Percentiles rank a stretch among this genome's conserved stretches.
Conservation (phyloP, 75 land plant genomes). For the Chamaecyparis obtusa region DNA sequence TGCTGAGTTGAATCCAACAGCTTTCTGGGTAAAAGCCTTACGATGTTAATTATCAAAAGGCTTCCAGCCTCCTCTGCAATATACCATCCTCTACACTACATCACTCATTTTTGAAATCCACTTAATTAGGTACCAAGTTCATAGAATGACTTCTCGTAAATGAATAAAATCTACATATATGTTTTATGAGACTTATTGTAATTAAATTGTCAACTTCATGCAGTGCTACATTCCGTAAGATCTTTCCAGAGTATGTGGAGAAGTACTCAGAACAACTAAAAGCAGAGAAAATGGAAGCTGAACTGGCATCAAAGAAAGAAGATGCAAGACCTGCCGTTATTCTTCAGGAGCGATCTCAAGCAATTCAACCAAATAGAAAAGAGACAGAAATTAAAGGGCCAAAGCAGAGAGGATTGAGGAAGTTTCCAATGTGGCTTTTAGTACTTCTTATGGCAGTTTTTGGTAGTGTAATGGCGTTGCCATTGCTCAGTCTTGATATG, state of each 20-base stretch:
- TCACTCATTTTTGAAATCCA: no score
- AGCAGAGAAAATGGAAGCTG: constrained; percentile 29
- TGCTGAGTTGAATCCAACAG: no score
- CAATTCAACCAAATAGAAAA: background rate
- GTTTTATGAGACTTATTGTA: background rate
- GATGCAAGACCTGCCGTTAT: constrained; percentile 1
- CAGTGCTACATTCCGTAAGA: constrained; percentile 74
- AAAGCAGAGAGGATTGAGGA: constrained; percentile 30
- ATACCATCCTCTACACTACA: background rate
- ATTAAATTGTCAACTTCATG: constrained; percentile 3
- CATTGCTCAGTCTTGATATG: constrained; percentile 55
- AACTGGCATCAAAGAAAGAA: constrained; percentile 17
- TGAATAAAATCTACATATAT: background rate
- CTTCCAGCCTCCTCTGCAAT: background rate
- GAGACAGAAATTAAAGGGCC: constrained; percentile 16
- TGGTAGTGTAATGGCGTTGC: constrained; percentile 85
- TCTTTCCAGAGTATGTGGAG: constrained; percentile 94
- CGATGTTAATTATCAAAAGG: no score
- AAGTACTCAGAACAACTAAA: constrained; percentile 53
- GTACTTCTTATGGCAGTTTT: constrained; percentile 66
- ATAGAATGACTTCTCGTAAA: background rate
- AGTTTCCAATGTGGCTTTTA: constrained; percentile 73
- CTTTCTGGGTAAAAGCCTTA: no score
- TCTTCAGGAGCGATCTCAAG: constrained; percentile 9
- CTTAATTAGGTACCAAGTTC: background rate